Evolutionary conservation across 2,329 filamentous ascomycete genomes (phyloP).

Genomic region (Huntiella omanensis): DNA sequence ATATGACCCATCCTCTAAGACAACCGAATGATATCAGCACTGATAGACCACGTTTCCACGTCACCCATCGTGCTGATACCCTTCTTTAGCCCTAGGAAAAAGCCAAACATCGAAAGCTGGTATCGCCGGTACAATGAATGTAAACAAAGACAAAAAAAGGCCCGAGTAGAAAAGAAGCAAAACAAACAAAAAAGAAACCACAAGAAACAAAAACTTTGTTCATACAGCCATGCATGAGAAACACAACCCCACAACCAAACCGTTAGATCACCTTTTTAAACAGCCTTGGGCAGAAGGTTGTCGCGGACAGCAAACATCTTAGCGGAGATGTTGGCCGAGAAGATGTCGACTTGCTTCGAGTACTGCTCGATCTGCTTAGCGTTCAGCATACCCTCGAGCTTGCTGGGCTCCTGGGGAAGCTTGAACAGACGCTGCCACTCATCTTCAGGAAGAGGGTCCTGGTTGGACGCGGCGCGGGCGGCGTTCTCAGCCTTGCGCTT

Average conservation of each 20-base stretch:
- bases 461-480: constrained; percentile 67
- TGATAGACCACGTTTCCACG: too few species aligned
- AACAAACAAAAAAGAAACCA: constrained; percentile 17
- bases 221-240: constrained; percentile 9
- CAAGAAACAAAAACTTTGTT: constrained; percentile 14
- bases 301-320: constrained; percentile 97
- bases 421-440: constrained; percentile 99
- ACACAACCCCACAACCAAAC: constrained; percentile 1
- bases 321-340: constrained; percentile 73
- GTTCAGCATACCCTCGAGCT: constrained; percentile 85
- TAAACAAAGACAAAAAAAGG: constrained; percentile 15
- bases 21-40: too few species aligned
- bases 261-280: constrained; percentile 5
- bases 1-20: neutral
- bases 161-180: constrained; percentile 13
- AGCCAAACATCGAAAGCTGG: neutral
- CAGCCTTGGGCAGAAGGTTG: constrained; percentile 38
- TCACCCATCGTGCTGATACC: too few species aligned
- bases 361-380: constrained; percentile 96
- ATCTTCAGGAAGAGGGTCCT: constrained; percentile 75
- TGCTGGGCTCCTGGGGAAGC: constrained; percentile 82
- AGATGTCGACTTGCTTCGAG: constrained; percentile 88
- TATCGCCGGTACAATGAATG: constrained; percentile 10
- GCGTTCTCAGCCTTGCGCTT: constrained; percentile 96
- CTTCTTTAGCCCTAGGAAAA: neutral